These are phyloP conservation scores for Kwoniella dejecticola DNA, from an alignment of 768 basidiomycete genomes.

Conservation along the genomic window DNA sequence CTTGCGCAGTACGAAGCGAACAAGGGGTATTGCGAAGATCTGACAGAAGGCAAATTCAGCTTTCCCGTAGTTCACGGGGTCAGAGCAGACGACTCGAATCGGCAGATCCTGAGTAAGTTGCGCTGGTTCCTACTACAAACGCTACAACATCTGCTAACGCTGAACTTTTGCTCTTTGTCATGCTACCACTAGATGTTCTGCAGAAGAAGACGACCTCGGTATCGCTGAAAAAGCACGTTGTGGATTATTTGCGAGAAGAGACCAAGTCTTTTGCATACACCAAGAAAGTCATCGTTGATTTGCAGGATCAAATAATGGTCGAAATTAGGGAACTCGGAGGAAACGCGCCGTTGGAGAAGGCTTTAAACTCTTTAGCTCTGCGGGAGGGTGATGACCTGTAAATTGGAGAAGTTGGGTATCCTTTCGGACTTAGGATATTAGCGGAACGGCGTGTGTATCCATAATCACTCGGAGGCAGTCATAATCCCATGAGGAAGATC, in stretches of 20 bases:
- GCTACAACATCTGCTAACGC: neutral
- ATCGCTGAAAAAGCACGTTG: conserved; percentile 76
- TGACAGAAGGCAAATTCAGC: conserved; percentile 96
- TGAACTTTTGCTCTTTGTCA: neutral
- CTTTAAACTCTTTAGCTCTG: conserved; percentile 12
- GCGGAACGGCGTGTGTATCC: too few species aligned
- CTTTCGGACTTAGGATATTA: too few species aligned
- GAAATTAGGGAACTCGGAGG: conserved; percentile 79
- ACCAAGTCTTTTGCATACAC: conserved; percentile 91
- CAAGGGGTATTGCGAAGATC: conserved; percentile 80
- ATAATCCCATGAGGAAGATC: too few species aligned
- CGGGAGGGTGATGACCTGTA: neutral
- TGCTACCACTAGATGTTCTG: conserved; percentile 69
- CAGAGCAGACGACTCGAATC: conserved; percentile 72
- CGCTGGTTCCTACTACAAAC: neutral
- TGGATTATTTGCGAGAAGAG: conserved; percentile 71
- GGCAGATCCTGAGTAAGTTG: conserved; percentile 76
- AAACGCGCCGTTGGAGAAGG: conserved; percentile 62
- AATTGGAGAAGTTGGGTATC: too few species aligned
- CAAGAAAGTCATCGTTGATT: conserved; percentile 64
- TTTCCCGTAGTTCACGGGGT: conserved; percentile 93
- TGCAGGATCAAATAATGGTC: conserved; percentile 68
- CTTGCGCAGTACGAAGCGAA: conserved; percentile 69
- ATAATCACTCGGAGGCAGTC: too few species aligned
- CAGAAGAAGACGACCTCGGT: conserved; percentile 82